These are phyloP conservation scores for Daldinia sp. DNA, from an alignment of 2,329 filamentous ascomycete genomes.

Conservation along the genomic window DNA sequence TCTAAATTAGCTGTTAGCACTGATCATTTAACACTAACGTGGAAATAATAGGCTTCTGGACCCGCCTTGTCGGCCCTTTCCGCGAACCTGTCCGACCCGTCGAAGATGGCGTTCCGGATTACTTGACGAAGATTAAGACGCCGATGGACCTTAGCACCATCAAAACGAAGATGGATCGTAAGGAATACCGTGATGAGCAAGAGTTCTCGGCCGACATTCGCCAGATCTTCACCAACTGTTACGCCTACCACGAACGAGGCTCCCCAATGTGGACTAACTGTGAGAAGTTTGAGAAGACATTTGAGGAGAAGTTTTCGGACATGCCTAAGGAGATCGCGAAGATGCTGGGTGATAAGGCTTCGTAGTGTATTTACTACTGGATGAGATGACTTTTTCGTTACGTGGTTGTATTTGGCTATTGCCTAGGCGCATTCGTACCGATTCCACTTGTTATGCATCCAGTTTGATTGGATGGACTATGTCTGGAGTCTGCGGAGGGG, in stretches of 20 bases:
- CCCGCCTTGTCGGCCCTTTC: slow-evolving; percentile 69
- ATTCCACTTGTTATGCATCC: not conserved
- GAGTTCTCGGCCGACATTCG: slow-evolving; percentile 66
- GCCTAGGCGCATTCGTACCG: not conserved
- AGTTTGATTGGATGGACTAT: not conserved
- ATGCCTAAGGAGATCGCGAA: slow-evolving; percentile 69
- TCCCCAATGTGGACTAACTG: slow-evolving; percentile 64
- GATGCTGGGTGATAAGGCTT: slow-evolving; percentile 56
- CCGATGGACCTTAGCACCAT: slow-evolving; percentile 70
- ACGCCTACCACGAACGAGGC: slow-evolving; percentile 66
- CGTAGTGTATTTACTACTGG: slow-evolving; percentile 23
- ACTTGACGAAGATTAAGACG: slow-evolving; percentile 65
- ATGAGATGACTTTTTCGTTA: not conserved
- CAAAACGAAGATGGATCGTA: slow-evolving; percentile 65
- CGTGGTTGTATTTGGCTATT: not conserved
- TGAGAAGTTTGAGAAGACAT: slow-evolving; percentile 64
- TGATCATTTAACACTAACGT: not conserved
- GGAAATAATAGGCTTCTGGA: slow-evolving; percentile 65
- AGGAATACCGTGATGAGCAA: slow-evolving; percentile 59
- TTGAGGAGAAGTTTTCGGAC: slow-evolving; percentile 66
- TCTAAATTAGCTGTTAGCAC: not conserved
- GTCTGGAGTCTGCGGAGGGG: not conserved
- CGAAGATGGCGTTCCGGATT: slow-evolving; percentile 67
- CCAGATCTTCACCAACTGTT: slow-evolving; percentile 70
- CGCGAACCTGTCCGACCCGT: slow-evolving; percentile 65